Base-by-base conservation (phyloP, 768 basidiomycete species). In the Leucocoprinus birnbaumii region DNA sequence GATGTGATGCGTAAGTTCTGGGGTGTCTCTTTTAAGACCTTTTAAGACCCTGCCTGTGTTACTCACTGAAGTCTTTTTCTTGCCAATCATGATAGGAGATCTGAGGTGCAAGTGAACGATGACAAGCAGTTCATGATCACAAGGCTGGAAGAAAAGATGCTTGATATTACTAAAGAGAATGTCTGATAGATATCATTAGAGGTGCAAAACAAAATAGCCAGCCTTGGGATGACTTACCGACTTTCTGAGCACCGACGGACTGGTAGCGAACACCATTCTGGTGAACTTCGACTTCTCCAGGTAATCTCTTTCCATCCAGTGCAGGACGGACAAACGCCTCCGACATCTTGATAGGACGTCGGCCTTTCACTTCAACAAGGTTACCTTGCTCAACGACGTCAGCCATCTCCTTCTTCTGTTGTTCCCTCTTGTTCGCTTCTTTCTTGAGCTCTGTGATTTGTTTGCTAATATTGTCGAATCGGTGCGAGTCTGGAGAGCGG, bases 281-380 rank as follows among this genome's bases (percentile, higher is more conserved):
- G 66, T 99, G 97, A 34, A 99, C 93, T 66, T 99, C 97, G 19
- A 98, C 90, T 67, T 98, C 96, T n/a, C 97, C 97, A 3, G 95
- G 90, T 13, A 95, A 75, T 24, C 94, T 84, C 72, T 98, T 99
- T 21, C 94, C 94, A 63, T 99, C 97, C 26, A 94, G 79, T 4
- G 94, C 91, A 22, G 97, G 97, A 14, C 95, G 83, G 47, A 97
- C 85, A 65, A 95, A 95, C 0, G 95, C 92, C 67, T 98, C 94
- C 3, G 89, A 85, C 63, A 98, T 81, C 63, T 89, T 91, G 56
- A 80, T 79, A 14, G 96, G 94, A 58, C 92, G 78, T 58, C 92
- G 80, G 55, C 93, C 91, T 71, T 92, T 96, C 55, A 96, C 71
- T 71, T 98, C 97, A 46, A 89, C 73, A 13, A 98, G 78, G 48